Evolutionary conservation across 1,139 yeast species (phyloP), one percentile per base, ranked within the genome.

Genomic region (Suhomyces anneliseae): DNA sequence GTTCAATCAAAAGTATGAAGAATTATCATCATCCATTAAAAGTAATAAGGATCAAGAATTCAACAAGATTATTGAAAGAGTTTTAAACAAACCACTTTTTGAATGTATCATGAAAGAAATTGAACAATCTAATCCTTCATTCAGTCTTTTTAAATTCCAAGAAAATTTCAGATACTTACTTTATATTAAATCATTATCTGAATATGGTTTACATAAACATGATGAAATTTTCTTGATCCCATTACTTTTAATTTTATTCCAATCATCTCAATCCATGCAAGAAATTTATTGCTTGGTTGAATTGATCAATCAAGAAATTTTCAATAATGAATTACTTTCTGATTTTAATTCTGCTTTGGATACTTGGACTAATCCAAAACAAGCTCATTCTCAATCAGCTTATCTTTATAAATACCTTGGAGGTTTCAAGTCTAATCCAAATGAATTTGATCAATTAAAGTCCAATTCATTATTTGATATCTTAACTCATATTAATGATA

Each of bases 211-310:
- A 38, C 62, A 62, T 37, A 70, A 68, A 46, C 76, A 71, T 44
- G 79, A 75, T 50, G 77, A 71, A 48, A 57, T 58, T 0, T 71
- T 74, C 40, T 57, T 74, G 47, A 69, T 75, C n/a, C 79, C 79
- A 8, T 48, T 70, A 8, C 55, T 70, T 9, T 57, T 74, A 34
- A 47, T 70, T 6, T 43, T 70, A 19, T 74, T 74, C 53, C 67
- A 64, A 27, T 48, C 51, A 34, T 44, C 50, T 5, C 59, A 60
- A 35, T 41, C 68, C 0, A 45, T 69, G 19, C 48, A 57, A 24
- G 67, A 70, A 27, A 64, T 71, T 27, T 74, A 58, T 48, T 48
- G 64, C 26, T 54, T 75, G 50, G 51, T 68, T 8, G 76, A 72
- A 48, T 56, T 72, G 47, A 56, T 72, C 33, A 69, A 73, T 49